These are phyloP conservation scores for Alternaria viburni DNA, from an alignment of 2,329 filamentous ascomycete genomes.

Conservation along the genomic window DNA sequence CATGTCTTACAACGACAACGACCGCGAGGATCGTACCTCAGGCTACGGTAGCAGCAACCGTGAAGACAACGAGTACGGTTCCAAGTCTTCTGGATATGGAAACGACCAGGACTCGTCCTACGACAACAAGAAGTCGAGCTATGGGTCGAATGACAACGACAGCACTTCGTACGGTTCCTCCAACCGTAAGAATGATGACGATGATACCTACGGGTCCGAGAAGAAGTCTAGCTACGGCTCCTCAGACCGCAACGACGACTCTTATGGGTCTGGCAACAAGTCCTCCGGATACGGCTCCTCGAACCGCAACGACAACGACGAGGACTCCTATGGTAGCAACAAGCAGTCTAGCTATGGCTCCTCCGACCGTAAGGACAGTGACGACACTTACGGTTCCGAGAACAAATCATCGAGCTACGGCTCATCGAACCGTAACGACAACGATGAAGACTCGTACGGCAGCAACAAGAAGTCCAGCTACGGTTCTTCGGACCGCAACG, in stretches of 20 bases:
- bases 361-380: background rate
- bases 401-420: slow-evolving; percentile 12
- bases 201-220: slow-evolving; percentile 9
- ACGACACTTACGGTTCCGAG: slow-evolving; percentile 8
- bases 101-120: slow-evolving; percentile 12
- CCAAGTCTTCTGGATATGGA: slow-evolving; percentile 10
- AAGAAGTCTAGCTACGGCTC: slow-evolving; percentile 8
- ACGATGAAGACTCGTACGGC: slow-evolving; percentile 5
- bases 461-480: slow-evolving; percentile 13
- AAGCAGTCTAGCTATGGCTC: slow-evolving; percentile 11
- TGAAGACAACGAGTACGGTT: slow-evolving; percentile 9
- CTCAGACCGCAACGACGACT: slow-evolving; percentile 6
- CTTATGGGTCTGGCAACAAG: slow-evolving; percentile 16
- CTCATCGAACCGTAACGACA: slow-evolving; percentile 1
- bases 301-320: slow-evolving; percentile 5
- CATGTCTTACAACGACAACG: slow-evolving; percentile 17
- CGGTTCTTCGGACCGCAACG: background rate
- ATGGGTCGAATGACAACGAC: slow-evolving; percentile 6
- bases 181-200: slow-evolving; percentile 1
- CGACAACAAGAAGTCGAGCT: slow-evolving; percentile 5
- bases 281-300: slow-evolving; percentile 8
- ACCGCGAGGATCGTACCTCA: slow-evolving; percentile 5
- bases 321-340: slow-evolving; percentile 7
- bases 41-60: slow-evolving; percentile 10
- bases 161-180: slow-evolving; percentile 1